A percentile compares a stretch with the other conserved stretches of the same genome.
Evolutionary conservation across 2,329 filamentous ascomycete genomes (phyloP).

Genomic region (Pestalotiopsis fici): DNA sequence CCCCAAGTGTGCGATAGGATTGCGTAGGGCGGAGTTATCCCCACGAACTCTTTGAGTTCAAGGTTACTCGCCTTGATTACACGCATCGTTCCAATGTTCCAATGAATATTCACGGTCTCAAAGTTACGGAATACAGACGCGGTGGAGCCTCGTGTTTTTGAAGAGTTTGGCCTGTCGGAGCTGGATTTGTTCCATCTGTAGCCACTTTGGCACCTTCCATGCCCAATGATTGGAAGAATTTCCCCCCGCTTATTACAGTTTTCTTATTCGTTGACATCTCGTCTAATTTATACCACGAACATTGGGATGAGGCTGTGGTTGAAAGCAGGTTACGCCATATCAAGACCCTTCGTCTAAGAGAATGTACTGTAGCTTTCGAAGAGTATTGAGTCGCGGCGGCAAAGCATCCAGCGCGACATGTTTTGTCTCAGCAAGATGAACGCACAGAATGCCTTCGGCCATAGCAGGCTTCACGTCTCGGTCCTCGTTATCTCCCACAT

Average conservation of each 20-base stretch:
- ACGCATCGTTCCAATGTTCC: not conserved
- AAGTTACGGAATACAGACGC: too few species aligned
- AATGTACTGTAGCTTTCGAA: slow-evolving; percentile 16
- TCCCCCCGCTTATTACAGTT: too few species aligned
- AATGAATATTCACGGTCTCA: not conserved
- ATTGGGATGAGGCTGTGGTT: too few species aligned
- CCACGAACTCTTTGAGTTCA: not conserved
- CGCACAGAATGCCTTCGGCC: slow-evolving; percentile 25
- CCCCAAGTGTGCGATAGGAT: slow-evolving; percentile 1
- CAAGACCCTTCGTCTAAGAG: not conserved
- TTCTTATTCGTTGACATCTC: too few species aligned
- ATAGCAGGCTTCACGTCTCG: slow-evolving; percentile 30
- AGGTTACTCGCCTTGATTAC: not conserved
- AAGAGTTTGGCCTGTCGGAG: too few species aligned
- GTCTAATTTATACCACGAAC: too few species aligned
- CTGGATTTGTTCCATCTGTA: too few species aligned
- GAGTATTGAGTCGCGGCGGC: slow-evolving; percentile 16
- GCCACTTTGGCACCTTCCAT: too few species aligned
- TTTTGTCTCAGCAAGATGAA: slow-evolving; percentile 25
- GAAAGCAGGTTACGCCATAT: not conserved
- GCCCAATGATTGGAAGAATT: too few species aligned
- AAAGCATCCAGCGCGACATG: slow-evolving; percentile 10
- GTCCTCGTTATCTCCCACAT: slow-evolving; percentile 28
- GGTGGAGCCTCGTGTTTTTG: too few species aligned
- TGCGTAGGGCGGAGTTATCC: not conserved